These are phyloP conservation scores for Tetraselmis chui DNA, from an alignment of 139 green algal species.

Conservation along the genomic window DNA sequence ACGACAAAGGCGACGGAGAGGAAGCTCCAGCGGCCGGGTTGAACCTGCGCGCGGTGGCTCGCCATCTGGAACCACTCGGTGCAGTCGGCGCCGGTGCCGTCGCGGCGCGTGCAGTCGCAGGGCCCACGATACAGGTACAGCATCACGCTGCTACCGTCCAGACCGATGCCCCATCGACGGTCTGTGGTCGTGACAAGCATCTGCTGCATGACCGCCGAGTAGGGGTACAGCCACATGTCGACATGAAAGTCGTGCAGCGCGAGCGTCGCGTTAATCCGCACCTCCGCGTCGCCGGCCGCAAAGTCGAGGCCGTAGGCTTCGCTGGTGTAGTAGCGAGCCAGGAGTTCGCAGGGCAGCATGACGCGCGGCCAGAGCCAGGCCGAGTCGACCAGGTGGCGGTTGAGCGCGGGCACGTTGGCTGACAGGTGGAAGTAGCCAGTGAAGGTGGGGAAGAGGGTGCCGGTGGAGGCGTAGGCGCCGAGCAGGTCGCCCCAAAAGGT, in stretches of 20 bases:
- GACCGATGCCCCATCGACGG: not conserved
- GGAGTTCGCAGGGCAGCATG: constrained; percentile 7
- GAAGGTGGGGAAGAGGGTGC: not conserved
- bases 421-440: not conserved
- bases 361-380: constrained; percentile 9
- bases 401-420: not conserved
- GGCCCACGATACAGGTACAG: not conserved
- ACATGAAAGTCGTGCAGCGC: not conserved
- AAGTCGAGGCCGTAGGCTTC: constrained; percentile 11
- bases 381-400: constrained; percentile 1
- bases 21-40: constrained; percentile 11
- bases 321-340: constrained; percentile 6
- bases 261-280: not conserved
- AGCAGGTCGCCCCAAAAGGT: not conserved
- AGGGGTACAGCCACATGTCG: constrained; percentile 16
- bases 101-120: not conserved
- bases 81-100: not conserved
- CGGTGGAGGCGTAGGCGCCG: not conserved
- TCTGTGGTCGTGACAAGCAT: not conserved
- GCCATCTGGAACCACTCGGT: not conserved
- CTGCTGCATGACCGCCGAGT: not conserved
- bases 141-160: not conserved
- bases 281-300: not conserved
- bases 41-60: not conserved
- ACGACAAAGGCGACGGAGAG: constrained; percentile 7